These are phyloP conservation scores for Termitomyces sp. DNA, from an alignment of 768 basidiomycete genomes.

Conservation along the genomic window DNA sequence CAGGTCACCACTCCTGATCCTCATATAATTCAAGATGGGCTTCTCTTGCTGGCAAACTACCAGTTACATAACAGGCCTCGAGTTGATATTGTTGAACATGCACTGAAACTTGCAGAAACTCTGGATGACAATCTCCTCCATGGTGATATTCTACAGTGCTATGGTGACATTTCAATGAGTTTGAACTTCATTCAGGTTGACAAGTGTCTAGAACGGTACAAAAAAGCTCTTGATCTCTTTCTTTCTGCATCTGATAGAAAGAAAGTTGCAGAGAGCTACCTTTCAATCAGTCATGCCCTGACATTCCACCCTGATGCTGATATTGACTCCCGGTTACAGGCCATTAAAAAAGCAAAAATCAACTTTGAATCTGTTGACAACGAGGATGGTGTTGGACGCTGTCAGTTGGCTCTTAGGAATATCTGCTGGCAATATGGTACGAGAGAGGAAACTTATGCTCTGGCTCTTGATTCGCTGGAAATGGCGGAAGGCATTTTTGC, in stretches of 20 bases:
- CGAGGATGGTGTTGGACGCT: neutral
- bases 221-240: neutral
- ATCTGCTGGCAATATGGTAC: neutral
- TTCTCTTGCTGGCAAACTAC: slow-evolving; percentile 13
- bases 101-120: neutral
- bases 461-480: neutral
- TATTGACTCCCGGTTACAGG: neutral
- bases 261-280: neutral
- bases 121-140: neutral
- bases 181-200: neutral
- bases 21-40: slow-evolving; percentile 10
- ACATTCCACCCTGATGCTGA: neutral
- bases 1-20: neutral
- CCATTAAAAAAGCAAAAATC: neutral
- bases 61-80: slow-evolving; percentile 14
- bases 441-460: too few relatives aligned
- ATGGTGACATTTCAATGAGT: neutral
- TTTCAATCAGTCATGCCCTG: neutral
- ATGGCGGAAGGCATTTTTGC: slow-evolving; percentile 2
- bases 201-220: neutral
- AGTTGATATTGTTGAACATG: slow-evolving; percentile 4
- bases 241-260: neutral
- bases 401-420: neutral
- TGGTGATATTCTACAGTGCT: neutral
- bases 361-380: neutral